Base-by-base conservation (phyloP, 2,329 filamentous ascomycete species). In the Apiospora arundinis region DNA sequence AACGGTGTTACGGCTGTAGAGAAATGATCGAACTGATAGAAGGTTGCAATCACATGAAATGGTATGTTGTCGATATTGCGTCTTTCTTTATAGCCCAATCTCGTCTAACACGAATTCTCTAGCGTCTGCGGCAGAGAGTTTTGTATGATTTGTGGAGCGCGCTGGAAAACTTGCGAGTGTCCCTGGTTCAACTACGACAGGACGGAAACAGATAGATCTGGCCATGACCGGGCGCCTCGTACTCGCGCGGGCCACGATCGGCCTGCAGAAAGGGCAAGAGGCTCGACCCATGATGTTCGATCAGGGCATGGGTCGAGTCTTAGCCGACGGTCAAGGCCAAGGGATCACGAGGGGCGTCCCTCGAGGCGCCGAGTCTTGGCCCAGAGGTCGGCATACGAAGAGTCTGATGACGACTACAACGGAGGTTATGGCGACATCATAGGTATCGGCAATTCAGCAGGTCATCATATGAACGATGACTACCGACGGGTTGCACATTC, bases 1-100 rank as follows among this genome's bases (percentile, higher is more conserved):
- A 93, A 80, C 86, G 90, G 66, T 97, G 94, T 80, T 91, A 91
- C 78, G 90, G 86, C 73, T 97, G 95, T 82, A 89, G 88, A 74
- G 85, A 88, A 49, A 87, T 93, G 84, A 92, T 97, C 63, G 93
- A 97, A 80, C 83, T 94, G 68, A 92, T 92, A 75, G 93, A 95
- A 80, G 94, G 94, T 63, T 95, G 92, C 81, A 95, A 95, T 82
- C 94, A 95, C 80, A 95, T 97, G 90, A 94, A 90, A 40, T 97
- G 94, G 92, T 93, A 85, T 82, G 89, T 82, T 21, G 89, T 82
- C 16, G 73, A 84, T 73, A 63, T 8, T 8, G 32, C 32, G 4
- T 40, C 56, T n/a, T n/a, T 21, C 12, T 11, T 37, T 12, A 14
- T 8, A 40, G 18, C n/a, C 18, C 9, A 28, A 63, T 18, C 18